Conservation (phyloP, 345 rosid genomes). For the Boechera stricta region DNA sequence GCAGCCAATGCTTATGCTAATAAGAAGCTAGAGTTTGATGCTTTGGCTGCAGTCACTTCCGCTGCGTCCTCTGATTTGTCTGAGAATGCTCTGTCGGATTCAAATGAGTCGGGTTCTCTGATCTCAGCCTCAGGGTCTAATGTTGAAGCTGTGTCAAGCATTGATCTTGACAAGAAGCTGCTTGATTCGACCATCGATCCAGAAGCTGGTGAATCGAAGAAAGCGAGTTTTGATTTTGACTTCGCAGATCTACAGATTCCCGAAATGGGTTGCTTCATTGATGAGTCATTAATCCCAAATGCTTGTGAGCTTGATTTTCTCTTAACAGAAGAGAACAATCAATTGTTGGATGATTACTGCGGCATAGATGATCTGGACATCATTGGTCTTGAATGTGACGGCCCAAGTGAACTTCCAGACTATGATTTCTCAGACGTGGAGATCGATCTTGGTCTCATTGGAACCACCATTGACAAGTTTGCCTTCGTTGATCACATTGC, state of each 20-base stretch:
- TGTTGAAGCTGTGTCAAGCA: slow-evolving; percentile 46
- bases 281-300: slow-evolving; percentile 45
- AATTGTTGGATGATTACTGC: slow-evolving; percentile 57
- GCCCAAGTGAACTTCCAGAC: slow-evolving; percentile 81
- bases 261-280: slow-evolving; percentile 50
- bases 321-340: slow-evolving; percentile 58
- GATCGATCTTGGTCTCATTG: slow-evolving; percentile 60
- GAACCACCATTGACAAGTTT: slow-evolving; percentile 52
- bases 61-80: slow-evolving; percentile 25
- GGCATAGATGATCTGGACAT: slow-evolving; percentile 63
- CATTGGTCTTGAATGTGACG: slow-evolving; percentile 53
- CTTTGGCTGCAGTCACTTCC: slow-evolving; percentile 37
- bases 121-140: slow-evolving; percentile 54
- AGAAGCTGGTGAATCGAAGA: slow-evolving; percentile 14
- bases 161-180: slow-evolving; percentile 20
- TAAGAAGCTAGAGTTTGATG: slow-evolving; percentile 75
- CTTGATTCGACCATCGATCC: not conserved
- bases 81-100: slow-evolving; percentile 11
- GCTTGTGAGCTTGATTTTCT: slow-evolving; percentile 53
- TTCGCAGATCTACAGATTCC: slow-evolving; percentile 59
- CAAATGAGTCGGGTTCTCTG: slow-evolving; percentile 33
- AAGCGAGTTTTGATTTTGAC: slow-evolving; percentile 34
- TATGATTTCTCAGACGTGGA: slow-evolving; percentile 58
- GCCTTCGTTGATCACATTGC: slow-evolving; percentile 32
- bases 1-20: slow-evolving; percentile 82